Evolutionary conservation across 106 monocot species (phyloP), one percentile per base, ranked within the genome.

Genomic region (Posidonia australis): DNA sequence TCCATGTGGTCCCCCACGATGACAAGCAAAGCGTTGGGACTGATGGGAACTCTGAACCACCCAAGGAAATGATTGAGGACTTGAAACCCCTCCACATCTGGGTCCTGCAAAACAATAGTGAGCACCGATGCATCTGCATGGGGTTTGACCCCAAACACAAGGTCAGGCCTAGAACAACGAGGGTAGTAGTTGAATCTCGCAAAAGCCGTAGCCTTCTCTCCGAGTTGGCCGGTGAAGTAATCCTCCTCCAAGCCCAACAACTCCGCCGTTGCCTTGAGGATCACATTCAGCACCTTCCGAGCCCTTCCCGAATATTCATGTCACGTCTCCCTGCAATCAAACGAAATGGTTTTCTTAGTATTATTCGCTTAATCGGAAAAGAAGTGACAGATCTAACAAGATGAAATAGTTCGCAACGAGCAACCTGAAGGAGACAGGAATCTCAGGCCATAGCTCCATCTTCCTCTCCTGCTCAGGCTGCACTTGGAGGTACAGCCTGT

Each of bases 61-160:
- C 25, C 76, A 41, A 31, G 3, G 1, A 27, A 46, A 25, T 80
- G 63, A 54, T 54, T 74, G 21, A 55, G 46, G 14, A 76, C 62
- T 54, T 80, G 72, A 31, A 80, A 72, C 2, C 76, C 76, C 32
- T 47, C 76, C 30, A 76, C 76, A 9, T 80, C 67, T 44, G 49
- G 58, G 13, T 80, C 80, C 1, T 29, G 53, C 23, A 80, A 19
- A 9, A 80, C 29, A 45, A 80, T 65, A 3, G 80, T 76, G 19
- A 80, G 13, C 14, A 31, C 70, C 18, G 60, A 27, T 18, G 16
- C 44, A 19, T 80, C 80, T 17, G 75, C 44, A 31, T 80, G 80
- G 13, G 80, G 71, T 42, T 80, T 72, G 28, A 80, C 5, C 11
- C 80, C 80, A 24, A 67, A 63, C 6, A 76, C 76, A 57, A 76